Evolutionary conservation across 2,329 filamentous ascomycete species (phyloP).

Genomic region (Cladosporium cucumerinum): DNA sequence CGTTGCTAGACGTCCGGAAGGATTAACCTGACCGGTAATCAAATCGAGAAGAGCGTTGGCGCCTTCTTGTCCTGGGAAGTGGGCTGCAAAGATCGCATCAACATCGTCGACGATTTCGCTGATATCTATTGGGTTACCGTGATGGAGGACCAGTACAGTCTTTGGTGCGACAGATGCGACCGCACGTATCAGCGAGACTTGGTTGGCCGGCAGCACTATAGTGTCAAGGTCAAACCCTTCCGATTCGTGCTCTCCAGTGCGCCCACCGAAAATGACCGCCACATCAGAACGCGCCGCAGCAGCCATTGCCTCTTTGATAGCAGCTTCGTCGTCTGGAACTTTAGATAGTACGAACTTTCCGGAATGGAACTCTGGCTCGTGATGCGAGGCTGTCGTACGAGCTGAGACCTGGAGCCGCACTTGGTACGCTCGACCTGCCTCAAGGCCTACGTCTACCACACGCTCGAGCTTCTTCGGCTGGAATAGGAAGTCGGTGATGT

Average conservation of each 20-base stretch:
- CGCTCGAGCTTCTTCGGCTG: constrained; percentile 64
- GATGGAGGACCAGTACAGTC: constrained; percentile 71
- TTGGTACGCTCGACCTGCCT: constrained; percentile 58
- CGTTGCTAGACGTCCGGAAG: constrained; percentile 51
- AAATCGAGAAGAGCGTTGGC: constrained; percentile 72
- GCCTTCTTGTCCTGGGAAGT: constrained; percentile 12
- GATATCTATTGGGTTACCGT: constrained; percentile 70
- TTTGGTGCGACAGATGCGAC: constrained; percentile 65
- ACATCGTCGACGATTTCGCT: constrained; percentile 65
- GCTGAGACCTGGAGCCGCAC: constrained; percentile 56
- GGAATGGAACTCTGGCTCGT: constrained; percentile 55
- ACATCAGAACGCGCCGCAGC: constrained; percentile 69
- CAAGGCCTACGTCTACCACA: constrained; percentile 55
- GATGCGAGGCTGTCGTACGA: constrained; percentile 64
- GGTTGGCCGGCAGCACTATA: constrained; percentile 58
- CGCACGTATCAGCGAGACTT: constrained; percentile 63
- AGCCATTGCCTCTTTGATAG: constrained; percentile 62
- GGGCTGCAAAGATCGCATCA: constrained; percentile 59
- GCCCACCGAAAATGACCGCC: constrained; percentile 71
- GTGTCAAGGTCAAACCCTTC: constrained; percentile 63
- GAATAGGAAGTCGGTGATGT: constrained; percentile 60
- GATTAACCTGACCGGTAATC: constrained; percentile 69
- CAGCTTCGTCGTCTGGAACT: constrained; percentile 53
- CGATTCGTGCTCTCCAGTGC: constrained; percentile 75
- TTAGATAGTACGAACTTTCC: constrained; percentile 62